Evolutionary conservation across 1,284 basidiomycete species (phyloP), one percentile per base, ranked within the genome.

Genomic region (Leccinum variabile): DNA sequence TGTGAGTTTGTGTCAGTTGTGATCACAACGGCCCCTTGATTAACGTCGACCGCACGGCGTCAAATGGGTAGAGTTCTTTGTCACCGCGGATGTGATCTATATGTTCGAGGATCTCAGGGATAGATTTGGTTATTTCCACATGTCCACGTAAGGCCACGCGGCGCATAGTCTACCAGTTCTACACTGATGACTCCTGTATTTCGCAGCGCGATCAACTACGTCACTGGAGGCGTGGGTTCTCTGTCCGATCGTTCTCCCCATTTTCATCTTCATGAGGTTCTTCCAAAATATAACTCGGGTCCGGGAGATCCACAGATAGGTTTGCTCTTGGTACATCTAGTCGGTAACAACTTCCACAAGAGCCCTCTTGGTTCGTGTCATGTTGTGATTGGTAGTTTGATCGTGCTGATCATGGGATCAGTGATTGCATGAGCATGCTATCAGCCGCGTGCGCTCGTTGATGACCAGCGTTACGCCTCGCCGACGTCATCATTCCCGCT

Each of bases 91-190:
- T 56, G 95, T 99, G 97, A 97, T 39, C 77, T 97, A 3, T 98
- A 99, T 78, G 99, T 97, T 98, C 63, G 96, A 98, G 75, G 97
- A 99, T 73, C 86, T 99, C 3, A 99, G 97, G 97, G 91, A 96
- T 59, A 98, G 98, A 78, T 96, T 98, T 75, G 97, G 97, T 13
- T 96, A 99, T 75, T 80, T 98, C 9, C 89, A 86, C 68, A 96
- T 99, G 92, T 85, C 95, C 41, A 82, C 59, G 94, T 95, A 77
- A 68, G 91, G 22, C 49, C 13, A 7, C 14, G 9, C 9, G 22
- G 80, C 8, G 67, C 39, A 54, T 54, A 35, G 11, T 33, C 22
- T 4, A 13, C 46, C 39, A 14, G 18, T 49, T 53, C 22, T 50
- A 2, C 53, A n/a, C 57, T 72, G 16, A 72, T 53, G 44, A 37